A percentile compares a stretch with the other conserved stretches of the same genome.
phyloP scores from a whole-genome alignment of 164 flowering plant species.

The Amborella trichopoda region DNA sequence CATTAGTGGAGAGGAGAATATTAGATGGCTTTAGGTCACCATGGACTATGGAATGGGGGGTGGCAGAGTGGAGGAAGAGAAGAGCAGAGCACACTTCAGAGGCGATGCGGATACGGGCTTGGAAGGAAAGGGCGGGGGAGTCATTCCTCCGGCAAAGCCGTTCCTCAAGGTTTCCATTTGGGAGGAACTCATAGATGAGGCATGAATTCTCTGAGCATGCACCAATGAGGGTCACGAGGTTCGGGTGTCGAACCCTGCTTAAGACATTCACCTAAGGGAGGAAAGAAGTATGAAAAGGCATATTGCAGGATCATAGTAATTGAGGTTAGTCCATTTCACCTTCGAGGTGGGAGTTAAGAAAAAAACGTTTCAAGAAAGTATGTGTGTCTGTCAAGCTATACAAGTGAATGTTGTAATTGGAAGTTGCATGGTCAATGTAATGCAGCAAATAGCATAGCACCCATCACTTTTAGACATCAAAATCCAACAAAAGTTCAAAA shows the following conservation, averaged over 20 bases:
- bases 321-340: too few species aligned
- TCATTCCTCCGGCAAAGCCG: constrained; percentile 31
- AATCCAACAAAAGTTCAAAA: too few species aligned
- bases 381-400: too few species aligned
- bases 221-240: constrained; percentile 75
- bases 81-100: constrained; percentile 36
- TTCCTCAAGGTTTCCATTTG: constrained; percentile 86
- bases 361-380: too few species aligned
- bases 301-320: too few species aligned
- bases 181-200: constrained; percentile 73
- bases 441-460: too few species aligned
- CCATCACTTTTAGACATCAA: too few species aligned
- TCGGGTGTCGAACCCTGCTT: constrained; percentile 78
- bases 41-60: constrained; percentile 40
- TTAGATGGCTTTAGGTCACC: constrained; percentile 32
- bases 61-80: constrained; percentile 34
- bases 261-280: constrained; percentile 59
- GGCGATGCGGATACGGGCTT: constrained; percentile 41
- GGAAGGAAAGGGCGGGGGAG: constrained; percentile 31
- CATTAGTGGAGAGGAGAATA: constrained; percentile 43
- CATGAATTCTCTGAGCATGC: constrained; percentile 68
- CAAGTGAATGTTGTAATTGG: too few species aligned
- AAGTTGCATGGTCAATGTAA: too few species aligned
- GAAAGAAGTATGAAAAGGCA: background rate
- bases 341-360: too few species aligned